Evolutionary conservation across 1,139 yeast species (phyloP).

Genomic region (Yamadazyma friedrichii): DNA sequence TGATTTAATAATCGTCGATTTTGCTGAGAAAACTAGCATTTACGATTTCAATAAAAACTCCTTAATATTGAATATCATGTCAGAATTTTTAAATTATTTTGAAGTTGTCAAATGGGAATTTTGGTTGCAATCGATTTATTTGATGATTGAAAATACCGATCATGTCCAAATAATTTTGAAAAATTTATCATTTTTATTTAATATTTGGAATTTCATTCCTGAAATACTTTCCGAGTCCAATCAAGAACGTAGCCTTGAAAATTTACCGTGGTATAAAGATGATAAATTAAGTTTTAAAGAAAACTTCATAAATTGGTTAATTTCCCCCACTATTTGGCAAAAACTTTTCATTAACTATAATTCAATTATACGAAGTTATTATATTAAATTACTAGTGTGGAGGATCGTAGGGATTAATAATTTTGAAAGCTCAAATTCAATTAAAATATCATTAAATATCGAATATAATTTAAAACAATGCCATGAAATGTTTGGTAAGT

Average conservation of each 20-base stretch:
- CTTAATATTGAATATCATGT: conserved; percentile 41
- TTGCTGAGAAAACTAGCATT: conserved; percentile 43
- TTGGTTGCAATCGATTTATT: conserved; percentile 63
- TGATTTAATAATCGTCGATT: conserved; percentile 33
- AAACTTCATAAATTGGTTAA: conserved; percentile 54
- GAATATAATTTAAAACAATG: conserved; percentile 29
- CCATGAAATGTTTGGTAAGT: conserved; percentile 18
- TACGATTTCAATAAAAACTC: conserved; percentile 47
- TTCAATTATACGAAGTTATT: conserved; percentile 71
- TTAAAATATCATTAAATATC: conserved; percentile 29
- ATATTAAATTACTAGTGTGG: conserved; percentile 68
- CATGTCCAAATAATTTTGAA: conserved; percentile 64
- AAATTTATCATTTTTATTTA: conserved; percentile 65
- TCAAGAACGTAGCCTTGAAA: no score
- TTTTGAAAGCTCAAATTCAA: conserved; percentile 34
- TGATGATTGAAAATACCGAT: conserved; percentile 58
- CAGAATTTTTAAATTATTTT: conserved; percentile 46
- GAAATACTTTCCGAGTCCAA: conserved; percentile 11
- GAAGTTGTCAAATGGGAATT: conserved; percentile 64
- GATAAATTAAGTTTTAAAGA: conserved; percentile 39
- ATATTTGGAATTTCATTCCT: conserved; percentile 76
- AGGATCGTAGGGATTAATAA: conserved; percentile 54
- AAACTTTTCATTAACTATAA: conserved; percentile 75
- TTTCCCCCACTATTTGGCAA: conserved; percentile 49
- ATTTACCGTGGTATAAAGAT: conserved; percentile 32